Evolutionary conservation across 441 rosid species (phyloP).

Genomic region (Populus hybrid): DNA sequence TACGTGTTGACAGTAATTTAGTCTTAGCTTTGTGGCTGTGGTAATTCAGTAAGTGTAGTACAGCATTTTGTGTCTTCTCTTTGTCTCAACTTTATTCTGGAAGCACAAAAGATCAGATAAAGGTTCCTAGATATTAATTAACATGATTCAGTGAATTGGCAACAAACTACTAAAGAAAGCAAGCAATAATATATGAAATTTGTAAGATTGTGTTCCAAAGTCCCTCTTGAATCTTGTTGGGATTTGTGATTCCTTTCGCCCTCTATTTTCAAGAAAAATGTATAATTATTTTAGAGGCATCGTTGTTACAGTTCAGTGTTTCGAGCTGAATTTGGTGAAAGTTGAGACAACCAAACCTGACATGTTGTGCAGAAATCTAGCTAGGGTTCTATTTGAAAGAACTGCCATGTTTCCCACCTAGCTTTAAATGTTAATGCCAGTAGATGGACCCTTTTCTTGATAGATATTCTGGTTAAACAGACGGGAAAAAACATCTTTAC

Average conservation of each 20-base stretch:
- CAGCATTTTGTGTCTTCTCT: slow-evolving; percentile 10
- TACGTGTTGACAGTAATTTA: neutral
- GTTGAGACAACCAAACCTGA: neutral
- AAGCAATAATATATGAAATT: neutral
- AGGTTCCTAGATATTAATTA: slow-evolving; percentile 9
- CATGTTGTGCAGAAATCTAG: no score
- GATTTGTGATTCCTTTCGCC: slow-evolving; percentile 30
- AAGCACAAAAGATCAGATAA: slow-evolving; percentile 14
- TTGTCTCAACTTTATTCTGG: slow-evolving; percentile 12
- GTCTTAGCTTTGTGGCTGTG: neutral
- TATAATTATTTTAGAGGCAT: neutral
- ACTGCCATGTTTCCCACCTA: neutral
- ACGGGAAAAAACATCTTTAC: no score
- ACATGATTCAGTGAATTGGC: slow-evolving; percentile 26
- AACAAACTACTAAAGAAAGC: slow-evolving; percentile 15
- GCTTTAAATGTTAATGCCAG: neutral
- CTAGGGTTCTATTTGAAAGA: no score
- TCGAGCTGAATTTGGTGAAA: neutral
- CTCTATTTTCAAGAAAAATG: neutral
- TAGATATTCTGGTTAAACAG: neutral
- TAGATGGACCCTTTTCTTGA: no score
- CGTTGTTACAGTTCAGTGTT: neutral
- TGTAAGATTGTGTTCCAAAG: neutral
- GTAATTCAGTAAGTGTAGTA: neutral
- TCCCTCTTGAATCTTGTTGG: slow-evolving; percentile 18